phyloP scores from a whole-genome alignment of 2,329 filamentous ascomycete genomes.

The Dactylellina haptotyla region DNA sequence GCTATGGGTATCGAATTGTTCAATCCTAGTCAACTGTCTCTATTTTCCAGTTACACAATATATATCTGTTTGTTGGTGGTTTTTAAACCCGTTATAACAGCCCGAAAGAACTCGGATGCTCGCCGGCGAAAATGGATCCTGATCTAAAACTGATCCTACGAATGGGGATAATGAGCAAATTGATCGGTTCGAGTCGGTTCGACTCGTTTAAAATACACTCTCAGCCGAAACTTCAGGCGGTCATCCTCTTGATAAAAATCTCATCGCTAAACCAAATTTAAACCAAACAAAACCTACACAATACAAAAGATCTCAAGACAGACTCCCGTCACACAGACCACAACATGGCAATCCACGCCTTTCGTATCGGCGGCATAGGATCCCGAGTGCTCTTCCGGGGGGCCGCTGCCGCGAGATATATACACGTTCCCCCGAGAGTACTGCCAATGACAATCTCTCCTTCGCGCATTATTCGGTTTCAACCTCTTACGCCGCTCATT shows the following conservation, averaged over 20 bases:
- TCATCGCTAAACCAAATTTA: not conserved
- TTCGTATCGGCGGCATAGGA: not conserved
- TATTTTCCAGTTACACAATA: too few relatives aligned
- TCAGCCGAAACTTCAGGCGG: not conserved
- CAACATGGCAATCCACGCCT: constrained; percentile 15
- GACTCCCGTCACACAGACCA: not conserved
- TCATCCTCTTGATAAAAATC: not conserved
- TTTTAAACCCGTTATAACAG: not conserved
- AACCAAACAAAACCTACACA: not conserved
- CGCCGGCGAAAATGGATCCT: not conserved
- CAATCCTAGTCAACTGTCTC: not conserved
- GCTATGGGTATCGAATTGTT: not conserved
- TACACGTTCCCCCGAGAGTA: constrained; percentile 29
- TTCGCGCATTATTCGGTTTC: not conserved
- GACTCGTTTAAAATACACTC: not conserved
- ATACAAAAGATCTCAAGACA: constrained; percentile 1
- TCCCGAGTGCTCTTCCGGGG: constrained; percentile 13
- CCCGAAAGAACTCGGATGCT: constrained; percentile 3
- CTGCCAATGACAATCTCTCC: constrained; percentile 1
- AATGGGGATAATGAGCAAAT: not conserved
- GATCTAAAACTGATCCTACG: not conserved
- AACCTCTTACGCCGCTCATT: not conserved
- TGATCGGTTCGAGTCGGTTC: not conserved
- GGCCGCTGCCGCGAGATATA: constrained; percentile 3
- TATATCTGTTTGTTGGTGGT: not conserved